Conservation (phyloP, 148 eudicot species). For the Vaccinium vitisidaea region DNA sequence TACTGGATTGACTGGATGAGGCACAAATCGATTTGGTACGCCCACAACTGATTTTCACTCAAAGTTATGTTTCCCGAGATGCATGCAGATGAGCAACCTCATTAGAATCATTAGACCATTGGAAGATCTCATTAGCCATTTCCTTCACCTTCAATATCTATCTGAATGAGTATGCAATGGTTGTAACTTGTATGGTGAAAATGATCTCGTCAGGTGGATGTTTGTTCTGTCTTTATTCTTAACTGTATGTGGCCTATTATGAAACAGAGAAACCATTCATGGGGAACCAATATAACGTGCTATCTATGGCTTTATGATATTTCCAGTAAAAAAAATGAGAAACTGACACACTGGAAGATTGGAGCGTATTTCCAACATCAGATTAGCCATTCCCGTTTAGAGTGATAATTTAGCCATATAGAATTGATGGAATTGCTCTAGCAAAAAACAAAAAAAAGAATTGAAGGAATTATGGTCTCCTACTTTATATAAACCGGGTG, state of each 20-base stretch:
- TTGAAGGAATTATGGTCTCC: neutral
- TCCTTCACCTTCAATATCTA: neutral
- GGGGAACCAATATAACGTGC: neutral
- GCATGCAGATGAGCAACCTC: neutral
- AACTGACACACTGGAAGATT: neutral
- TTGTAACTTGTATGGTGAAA: neutral
- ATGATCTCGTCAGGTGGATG: slow-evolving; percentile 4
- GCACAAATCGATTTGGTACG: neutral
- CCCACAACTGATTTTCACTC: neutral
- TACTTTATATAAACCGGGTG: neutral
- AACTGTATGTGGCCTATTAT: neutral
- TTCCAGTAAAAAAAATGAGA: neutral
- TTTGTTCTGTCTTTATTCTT: neutral
- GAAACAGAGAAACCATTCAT: neutral
- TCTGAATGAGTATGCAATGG: neutral
- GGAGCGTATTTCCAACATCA: neutral
- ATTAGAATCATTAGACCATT: neutral
- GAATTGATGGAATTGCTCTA: neutral
- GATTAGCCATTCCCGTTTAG: too few species aligned
- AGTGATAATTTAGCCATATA: neutral
- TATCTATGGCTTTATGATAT: neutral
- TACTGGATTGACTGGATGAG: neutral
- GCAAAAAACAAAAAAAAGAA: neutral
- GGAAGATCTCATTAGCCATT: neutral
- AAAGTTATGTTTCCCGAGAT: neutral